Percentiles rank a stretch among this genome's conserved stretches.
Evolutionary conservation across 1,139 yeast species (phyloP).

Genomic region (Schwanniomyces etchellsii): DNA sequence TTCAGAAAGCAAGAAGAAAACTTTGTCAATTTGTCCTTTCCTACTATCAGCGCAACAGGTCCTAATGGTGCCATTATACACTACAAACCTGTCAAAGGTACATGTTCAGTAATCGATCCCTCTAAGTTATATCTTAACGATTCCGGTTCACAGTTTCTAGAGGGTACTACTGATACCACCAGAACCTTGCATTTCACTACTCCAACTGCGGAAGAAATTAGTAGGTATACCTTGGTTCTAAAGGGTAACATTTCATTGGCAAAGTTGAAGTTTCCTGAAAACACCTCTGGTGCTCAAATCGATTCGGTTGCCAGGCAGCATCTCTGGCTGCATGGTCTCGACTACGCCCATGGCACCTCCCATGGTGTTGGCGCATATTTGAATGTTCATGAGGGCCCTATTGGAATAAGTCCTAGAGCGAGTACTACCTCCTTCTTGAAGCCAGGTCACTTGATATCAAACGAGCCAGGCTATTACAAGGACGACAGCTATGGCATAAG

Average conservation of each 20-base stretch:
- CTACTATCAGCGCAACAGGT: slow-evolving; percentile 90
- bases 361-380: slow-evolving; percentile 94
- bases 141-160: slow-evolving; percentile 89
- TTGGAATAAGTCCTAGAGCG: slow-evolving; percentile 76
- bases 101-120: slow-evolving; percentile 67
- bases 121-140: slow-evolving; percentile 79
- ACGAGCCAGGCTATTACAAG: slow-evolving; percentile 95
- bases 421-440: slow-evolving; percentile 42
- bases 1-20: slow-evolving; percentile 58
- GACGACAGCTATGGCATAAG: slow-evolving; percentile 92
- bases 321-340: slow-evolving; percentile 82
- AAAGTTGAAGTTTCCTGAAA: slow-evolving; percentile 74
- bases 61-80: slow-evolving; percentile 92
- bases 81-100: slow-evolving; percentile 59
- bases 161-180: slow-evolving; percentile 96
- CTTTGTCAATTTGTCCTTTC: slow-evolving; percentile 83
- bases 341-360: slow-evolving; percentile 94
- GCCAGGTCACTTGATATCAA: slow-evolving; percentile 77
- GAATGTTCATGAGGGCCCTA: slow-evolving; percentile 96
- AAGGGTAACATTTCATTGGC: slow-evolving; percentile 89
- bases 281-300: slow-evolving; percentile 75
- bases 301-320: slow-evolving; percentile 88
- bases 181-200: slow-evolving; percentile 79
- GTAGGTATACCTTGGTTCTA: slow-evolving; percentile 81
- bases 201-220: slow-evolving; percentile 64